Evolutionary conservation across 2,329 filamentous ascomycete species (phyloP), one percentile per base, ranked within the genome.

Genomic region (Annulohypoxylon truncatum): DNA sequence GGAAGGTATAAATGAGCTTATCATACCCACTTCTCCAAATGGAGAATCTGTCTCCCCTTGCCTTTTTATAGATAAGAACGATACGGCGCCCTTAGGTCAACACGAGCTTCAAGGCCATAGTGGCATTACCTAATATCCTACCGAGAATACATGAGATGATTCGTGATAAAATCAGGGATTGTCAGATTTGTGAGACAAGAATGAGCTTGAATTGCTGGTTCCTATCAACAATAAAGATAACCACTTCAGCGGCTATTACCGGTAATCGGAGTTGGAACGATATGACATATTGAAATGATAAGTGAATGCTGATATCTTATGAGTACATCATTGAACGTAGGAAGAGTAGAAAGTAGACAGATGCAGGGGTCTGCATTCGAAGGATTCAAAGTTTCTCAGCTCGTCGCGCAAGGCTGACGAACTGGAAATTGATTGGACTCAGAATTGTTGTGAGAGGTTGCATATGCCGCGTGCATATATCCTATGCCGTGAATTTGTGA

Each of bases 1-100:
- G 22, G 46, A 52, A 26, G n/a, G 5, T 29, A 61, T 31, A 51
- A 31, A 47, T 38, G 51, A 63, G 53, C 61, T 59, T 64, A 64
- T 64, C 61, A 50, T 64, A 54, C 20, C 54, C 54, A 55, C 48
- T 51, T 56, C 44, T 57, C 38, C 24, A 48, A 47, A 40, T 31
- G 48, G 54, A 53, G 46, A 42, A 42, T 38, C 13, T 31, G 18
- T 10, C 20, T 20, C 40, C 53, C 28, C 22, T 35, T 35, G 28
- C n/a, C 28, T 50, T 46, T 4, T 6, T 47, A 15, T 15, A 31
- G 51, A 38, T 44, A 42, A 42, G 38, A 42, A 22, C 7, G 15
- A 20, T 54, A 42, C 22, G 28, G 3, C 51, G 35, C 18, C 28
- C 24, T 38, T 22, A 38, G 35, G 35, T 38, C 46, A n/a, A n/a